These are phyloP conservation scores for Phytophthora rubi DNA, from an alignment of 352 stramenopile species.

Conservation along the genomic window DNA sequence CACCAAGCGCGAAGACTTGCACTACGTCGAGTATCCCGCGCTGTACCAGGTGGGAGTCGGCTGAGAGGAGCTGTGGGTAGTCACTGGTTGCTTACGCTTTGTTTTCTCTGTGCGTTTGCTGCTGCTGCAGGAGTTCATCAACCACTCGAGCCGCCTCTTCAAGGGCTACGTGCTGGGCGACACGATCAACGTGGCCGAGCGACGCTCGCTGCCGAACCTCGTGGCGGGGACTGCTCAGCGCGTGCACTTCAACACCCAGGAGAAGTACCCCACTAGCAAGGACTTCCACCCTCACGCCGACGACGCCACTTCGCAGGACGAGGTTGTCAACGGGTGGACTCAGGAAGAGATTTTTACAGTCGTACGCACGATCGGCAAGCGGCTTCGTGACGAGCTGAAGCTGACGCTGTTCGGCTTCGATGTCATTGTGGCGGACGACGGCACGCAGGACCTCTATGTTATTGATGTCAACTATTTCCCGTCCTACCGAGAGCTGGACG, in stretches of 20 bases:
- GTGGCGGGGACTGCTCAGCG: conserved; percentile 45
- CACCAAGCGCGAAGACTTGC: conserved; percentile 66
- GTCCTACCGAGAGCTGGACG: conserved; percentile 83
- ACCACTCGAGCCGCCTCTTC: conserved; percentile 79
- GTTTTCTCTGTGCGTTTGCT: not conserved
- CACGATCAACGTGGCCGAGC: conserved; percentile 77
- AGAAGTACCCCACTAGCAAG: conserved; percentile 70
- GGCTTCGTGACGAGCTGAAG: conserved; percentile 64
- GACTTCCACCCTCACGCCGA: conserved; percentile 57
- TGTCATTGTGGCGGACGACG: conserved; percentile 75
- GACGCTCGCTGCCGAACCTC: conserved; percentile 79
- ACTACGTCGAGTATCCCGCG: conserved; percentile 56
- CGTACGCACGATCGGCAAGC: conserved; percentile 64
- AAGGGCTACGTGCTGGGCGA: conserved; percentile 88
- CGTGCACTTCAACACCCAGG: conserved; percentile 86
- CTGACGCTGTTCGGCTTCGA: conserved; percentile 88
- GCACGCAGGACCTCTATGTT: conserved; percentile 61
- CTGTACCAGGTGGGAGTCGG: conserved; percentile 65
- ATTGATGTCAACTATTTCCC: conserved; percentile 92
- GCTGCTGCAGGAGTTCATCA: conserved; percentile 76
- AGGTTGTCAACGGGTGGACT: conserved; percentile 10
- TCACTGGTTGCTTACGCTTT: not conserved
- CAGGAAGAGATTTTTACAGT: conserved; percentile 65
- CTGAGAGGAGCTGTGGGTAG: not conserved
- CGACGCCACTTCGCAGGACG: conserved; percentile 6